Evolutionary conservation across 352 stramenopile species (phyloP).

Genomic region (Globisporangium rhizosaccharum): DNA sequence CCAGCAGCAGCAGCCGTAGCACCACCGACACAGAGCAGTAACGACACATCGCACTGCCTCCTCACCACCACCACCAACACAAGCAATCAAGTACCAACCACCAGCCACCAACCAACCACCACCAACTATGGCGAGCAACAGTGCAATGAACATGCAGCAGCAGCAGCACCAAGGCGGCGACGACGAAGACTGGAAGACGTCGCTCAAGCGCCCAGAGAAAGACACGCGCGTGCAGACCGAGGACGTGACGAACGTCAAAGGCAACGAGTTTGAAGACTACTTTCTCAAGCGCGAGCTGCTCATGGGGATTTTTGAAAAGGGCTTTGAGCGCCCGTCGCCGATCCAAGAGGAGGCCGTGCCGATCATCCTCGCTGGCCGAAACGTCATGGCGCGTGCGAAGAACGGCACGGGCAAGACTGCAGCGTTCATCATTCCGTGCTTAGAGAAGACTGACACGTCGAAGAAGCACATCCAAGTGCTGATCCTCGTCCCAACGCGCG

Average conservation of each 20-base stretch:
- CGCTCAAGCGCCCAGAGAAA: constrained; percentile 74
- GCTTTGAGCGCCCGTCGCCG: constrained; percentile 97
- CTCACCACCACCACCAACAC: neutral
- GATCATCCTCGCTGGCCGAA: constrained; percentile 97
- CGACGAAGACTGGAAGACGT: constrained; percentile 69
- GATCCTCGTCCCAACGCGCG: constrained; percentile 97
- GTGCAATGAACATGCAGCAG: constrained; percentile 11
- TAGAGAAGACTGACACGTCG: constrained; percentile 98
- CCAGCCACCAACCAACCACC: no score
- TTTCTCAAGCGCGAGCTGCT: constrained; percentile 98
- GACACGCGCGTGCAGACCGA: constrained; percentile 90
- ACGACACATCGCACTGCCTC: neutral
- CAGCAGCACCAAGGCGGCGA: constrained; percentile 21
- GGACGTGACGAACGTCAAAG: constrained; percentile 99
- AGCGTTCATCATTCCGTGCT: constrained; percentile 98
- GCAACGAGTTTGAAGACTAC: constrained; percentile 99
- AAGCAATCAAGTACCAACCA: neutral
- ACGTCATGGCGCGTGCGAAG: constrained; percentile 98
- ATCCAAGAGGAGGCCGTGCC: constrained; percentile 99
- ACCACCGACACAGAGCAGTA: no score
- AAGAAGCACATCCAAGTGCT: constrained; percentile 98
- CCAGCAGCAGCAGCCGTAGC: no score
- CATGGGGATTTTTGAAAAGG: constrained; percentile 99
- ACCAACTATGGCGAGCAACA: constrained; percentile 3
- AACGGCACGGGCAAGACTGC: constrained; percentile 99